phyloP scores from a whole-genome alignment of 2,329 filamentous ascomycete species.

The Zarea fungicola region DNA sequence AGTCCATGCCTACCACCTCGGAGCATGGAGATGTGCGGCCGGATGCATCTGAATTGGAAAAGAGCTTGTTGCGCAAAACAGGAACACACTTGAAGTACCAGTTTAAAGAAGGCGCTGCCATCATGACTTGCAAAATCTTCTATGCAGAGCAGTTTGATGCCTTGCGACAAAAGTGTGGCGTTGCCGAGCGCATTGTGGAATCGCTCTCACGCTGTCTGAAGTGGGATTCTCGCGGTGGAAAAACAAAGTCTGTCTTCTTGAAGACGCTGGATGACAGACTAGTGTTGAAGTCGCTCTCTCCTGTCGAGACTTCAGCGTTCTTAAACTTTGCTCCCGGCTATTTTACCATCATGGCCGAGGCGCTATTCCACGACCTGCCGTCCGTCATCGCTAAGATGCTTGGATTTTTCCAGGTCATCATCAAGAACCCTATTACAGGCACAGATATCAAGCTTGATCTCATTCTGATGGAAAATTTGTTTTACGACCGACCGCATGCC shows the following conservation, averaged over 20 bases:
- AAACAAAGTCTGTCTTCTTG: conserved; percentile 94
- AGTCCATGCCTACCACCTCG: conserved; percentile 26
- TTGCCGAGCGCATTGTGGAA: conserved; percentile 90
- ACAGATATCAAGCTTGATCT: conserved; percentile 93
- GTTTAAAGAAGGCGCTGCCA: conserved; percentile 88
- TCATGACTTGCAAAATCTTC: conserved; percentile 97
- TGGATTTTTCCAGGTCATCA: conserved; percentile 94
- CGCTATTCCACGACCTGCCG: conserved; percentile 88
- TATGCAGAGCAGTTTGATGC: conserved; percentile 98
- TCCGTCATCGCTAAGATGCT: conserved; percentile 99
- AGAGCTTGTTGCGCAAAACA: conserved; percentile 74
- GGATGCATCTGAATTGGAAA: conserved; percentile 72
- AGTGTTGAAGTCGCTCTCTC: conserved; percentile 84
- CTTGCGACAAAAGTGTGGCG: conserved; percentile 83
- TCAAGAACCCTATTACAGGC: conserved; percentile 88
- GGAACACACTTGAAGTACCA: conserved; percentile 95
- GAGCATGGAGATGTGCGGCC: conserved; percentile 36
- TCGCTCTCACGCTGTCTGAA: conserved; percentile 92
- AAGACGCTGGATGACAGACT: conserved; percentile 95
- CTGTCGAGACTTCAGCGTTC: conserved; percentile 90
- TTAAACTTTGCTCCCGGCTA: conserved; percentile 94
- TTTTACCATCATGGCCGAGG: conserved; percentile 95
- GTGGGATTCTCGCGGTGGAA: conserved; percentile 97
- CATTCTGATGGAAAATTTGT: conserved; percentile 94
- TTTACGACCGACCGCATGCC: conserved; percentile 87